Base-by-base conservation (phyloP, 805 yeast species). In the Teunomyces funiuensis region DNA sequence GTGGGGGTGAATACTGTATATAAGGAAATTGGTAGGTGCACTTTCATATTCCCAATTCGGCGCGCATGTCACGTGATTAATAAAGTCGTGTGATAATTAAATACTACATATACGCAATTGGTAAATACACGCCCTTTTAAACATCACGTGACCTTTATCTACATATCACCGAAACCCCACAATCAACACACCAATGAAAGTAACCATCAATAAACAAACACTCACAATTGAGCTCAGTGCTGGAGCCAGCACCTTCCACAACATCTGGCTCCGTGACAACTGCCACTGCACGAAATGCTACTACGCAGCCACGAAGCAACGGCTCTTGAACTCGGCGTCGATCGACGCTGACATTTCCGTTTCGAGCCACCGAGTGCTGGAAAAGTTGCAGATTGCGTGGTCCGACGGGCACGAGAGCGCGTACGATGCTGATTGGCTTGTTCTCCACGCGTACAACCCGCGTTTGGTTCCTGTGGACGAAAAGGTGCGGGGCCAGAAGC, bases 201-300 rank as follows among this genome's bases (percentile, higher is more conserved):
- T 31, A 18, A 31, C 25, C 19, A n/a, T 19, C 19, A 20, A 20
- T n/a, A 17, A 31, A 6, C 11, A 18, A 3, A 31, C 19, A 25
- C 15, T 31, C 5, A 4, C 34, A 15, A 20, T 31, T 19, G 34
- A 31, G 17, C 19, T 31, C 19, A 25, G n/a, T 6, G n/a, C 15
- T 6, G 34, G 34, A 18, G 13, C 25, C n/a, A 16, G 25, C 25
- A 20, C 19, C 23, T 48, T 16, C 42, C 80, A 78, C 53, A 56
- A 73, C 54, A 69, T 82, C 34, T 82, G 87, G 87, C 65, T 82
- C 14, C 65, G 88, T 36, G 88, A 82, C 57, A 72, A 75, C 50
- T 82, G 88, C 50, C 83, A 74, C 46, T 82, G 85, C 47, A 58
- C 62, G 8, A 48, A 66, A 20, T 80, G 85, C 57, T 79, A 69